Base-by-base conservation (phyloP, 345 rosid genomes). In the Citrus trifoliata region DNA sequence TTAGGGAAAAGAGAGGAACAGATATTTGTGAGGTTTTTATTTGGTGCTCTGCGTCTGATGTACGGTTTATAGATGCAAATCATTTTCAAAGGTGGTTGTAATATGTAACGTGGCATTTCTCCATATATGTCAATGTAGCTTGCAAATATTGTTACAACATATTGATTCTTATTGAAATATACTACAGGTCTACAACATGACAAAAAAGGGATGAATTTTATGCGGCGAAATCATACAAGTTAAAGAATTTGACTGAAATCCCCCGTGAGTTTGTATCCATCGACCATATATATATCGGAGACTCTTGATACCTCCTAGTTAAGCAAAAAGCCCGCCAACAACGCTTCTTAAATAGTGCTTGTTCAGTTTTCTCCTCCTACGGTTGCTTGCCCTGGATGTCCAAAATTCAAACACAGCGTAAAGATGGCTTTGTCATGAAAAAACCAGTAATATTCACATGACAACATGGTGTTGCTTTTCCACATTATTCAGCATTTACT, bases 291-390 rank as follows among this genome's bases (percentile, higher is more conserved):
- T 1, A 5, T 60, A 56, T 12, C 30, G 0, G 27, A 30, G 61
- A 25, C 5, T 67, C 69, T 33, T 6, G 27, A 27, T 14, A 6
- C 56, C 55, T 76, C 28, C 37, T 56, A 22, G 42, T 4, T 32
- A 60, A 67, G 76, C 76, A 6, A 86, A 77, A 65, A 78, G 72
- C 84, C 40, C 28, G 24, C 80, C 87, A 55, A 28, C 78, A 53
- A 75, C 80, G 51, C 85, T 87, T 78, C 71, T 85, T 70, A 80
- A 51, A 76, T 79, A 73, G 65, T 84, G 87, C 80, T 89, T 90
- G 90, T 87, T 89, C 83, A 87, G 83, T 79, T 89, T 88, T 82
- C 94, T 90, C 67, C 94, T 78, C 59, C 92, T 85, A 56, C 56
- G 69, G 77, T 85, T 92, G 80, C 79, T 88, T 71, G 82, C 87